A percentile compares a stretch with the other conserved stretches of the same genome.
Conservation (phyloP, 2,329 filamentous ascomycete species). For the Sphaceloma murrayae region DNA sequence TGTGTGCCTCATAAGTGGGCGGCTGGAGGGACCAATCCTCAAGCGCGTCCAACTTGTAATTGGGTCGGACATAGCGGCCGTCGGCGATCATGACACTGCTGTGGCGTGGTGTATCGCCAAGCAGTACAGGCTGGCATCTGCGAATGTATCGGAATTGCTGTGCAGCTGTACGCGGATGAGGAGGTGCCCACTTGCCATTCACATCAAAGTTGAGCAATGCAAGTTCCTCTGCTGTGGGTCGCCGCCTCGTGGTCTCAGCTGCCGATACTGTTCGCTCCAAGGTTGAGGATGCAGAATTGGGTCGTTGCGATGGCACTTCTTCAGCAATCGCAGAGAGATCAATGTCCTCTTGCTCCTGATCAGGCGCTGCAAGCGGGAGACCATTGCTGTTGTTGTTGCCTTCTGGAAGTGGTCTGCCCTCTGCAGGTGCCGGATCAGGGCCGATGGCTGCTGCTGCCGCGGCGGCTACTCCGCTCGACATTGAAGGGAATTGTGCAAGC, state of each 20-base stretch:
- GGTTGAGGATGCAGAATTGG: constrained; percentile 1
- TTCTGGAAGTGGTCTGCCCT: too few relatives aligned
- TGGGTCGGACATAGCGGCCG: constrained; percentile 37
- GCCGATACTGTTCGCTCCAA: constrained; percentile 15
- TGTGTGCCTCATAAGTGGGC: constrained; percentile 37
- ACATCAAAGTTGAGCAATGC: constrained; percentile 23
- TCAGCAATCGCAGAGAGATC: constrained; percentile 29
- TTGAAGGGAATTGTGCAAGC: constrained; percentile 36
- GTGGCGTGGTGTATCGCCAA: constrained; percentile 35
- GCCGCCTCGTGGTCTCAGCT: neutral
- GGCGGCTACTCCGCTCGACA: constrained; percentile 3
- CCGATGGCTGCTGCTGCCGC: neutral
- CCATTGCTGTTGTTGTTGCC: neutral
- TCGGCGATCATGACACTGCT: constrained; percentile 37
- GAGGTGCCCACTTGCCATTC: constrained; percentile 30
- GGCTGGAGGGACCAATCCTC: constrained; percentile 35
- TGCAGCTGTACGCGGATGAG: constrained; percentile 27
- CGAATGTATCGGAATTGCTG: constrained; percentile 38
- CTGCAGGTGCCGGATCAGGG: too few relatives aligned
- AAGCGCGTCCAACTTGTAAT: constrained; percentile 34
- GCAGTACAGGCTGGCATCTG: constrained; percentile 39
- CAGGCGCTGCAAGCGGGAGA: constrained; percentile 3
- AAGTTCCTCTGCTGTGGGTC: constrained; percentile 13
- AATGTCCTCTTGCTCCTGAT: constrained; percentile 29
- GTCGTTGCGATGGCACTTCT: constrained; percentile 18